Percentiles rank a stretch among this genome's conserved stretches.
phyloP scores from a whole-genome alignment of 192 early-diverging fungal genomes.

The Coemansia guatemalensis region DNA sequence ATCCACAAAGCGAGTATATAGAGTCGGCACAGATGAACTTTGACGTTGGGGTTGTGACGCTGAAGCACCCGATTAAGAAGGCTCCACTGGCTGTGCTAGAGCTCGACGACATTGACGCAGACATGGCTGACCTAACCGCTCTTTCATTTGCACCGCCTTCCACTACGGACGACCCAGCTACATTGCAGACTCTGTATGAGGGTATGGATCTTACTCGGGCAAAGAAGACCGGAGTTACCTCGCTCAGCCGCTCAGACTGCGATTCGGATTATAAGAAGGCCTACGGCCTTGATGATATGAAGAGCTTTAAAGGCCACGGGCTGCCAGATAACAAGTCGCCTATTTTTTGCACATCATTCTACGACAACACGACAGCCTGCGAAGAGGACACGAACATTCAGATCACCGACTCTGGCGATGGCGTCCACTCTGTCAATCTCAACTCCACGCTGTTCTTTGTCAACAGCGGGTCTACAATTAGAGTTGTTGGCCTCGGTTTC shows the following conservation, averaged over 20 bases:
- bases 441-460: conserved; percentile 49
- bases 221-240: conserved; percentile 20
- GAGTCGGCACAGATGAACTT: conserved; percentile 41
- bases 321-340: conserved; percentile 42
- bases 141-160: conserved; percentile 30
- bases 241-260: conserved; percentile 34
- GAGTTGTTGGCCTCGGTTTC: conserved; percentile 34
- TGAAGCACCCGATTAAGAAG: conserved; percentile 26
- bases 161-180: conserved; percentile 33
- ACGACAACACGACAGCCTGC: conserved; percentile 45
- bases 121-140: conserved; percentile 19
- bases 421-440: conserved; percentile 37
- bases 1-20: conserved; percentile 44
- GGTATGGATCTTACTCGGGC: conserved; percentile 47
- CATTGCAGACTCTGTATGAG: conserved; percentile 34
- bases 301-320: conserved; percentile 43
- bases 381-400: conserved; percentile 31
- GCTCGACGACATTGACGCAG: conserved; percentile 36
- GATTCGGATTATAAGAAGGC: conserved; percentile 32
- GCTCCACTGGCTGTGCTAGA: conserved; percentile 23
- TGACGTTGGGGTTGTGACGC: conserved; percentile 47
- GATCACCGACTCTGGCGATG: conserved; percentile 16
- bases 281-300: conserved; percentile 40
- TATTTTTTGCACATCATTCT: conserved; percentile 45
- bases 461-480: conserved; percentile 28